A percentile compares a stretch with the other conserved stretches of the same genome.
Evolutionary conservation across 108 stramenopile genomes (phyloP).

Genomic region (Fistulifera solaris): DNA sequence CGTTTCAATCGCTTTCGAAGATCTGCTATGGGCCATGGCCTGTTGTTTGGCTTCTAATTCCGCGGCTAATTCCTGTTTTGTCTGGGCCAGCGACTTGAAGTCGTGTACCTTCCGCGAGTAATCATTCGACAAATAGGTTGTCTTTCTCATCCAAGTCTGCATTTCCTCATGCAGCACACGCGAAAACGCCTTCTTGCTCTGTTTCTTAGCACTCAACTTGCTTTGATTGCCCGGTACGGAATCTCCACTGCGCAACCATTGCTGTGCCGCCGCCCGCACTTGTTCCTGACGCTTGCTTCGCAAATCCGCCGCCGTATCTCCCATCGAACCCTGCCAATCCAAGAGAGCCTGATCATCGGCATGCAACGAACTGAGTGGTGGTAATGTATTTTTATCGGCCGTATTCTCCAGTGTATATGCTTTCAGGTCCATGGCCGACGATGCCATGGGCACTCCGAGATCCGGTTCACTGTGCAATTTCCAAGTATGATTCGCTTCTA

Average conservation of each 20-base stretch:
- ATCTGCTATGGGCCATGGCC: conserved; percentile 26
- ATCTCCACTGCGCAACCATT: conserved; percentile 42
- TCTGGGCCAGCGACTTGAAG: conserved; percentile 73
- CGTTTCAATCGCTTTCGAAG: conserved; percentile 24
- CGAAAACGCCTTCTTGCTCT: conserved; percentile 50
- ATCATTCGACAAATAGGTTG: conserved; percentile 81
- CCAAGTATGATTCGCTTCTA: conserved; percentile 71
- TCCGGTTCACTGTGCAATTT: conserved; percentile 64
- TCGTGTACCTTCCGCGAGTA: conserved; percentile 67
- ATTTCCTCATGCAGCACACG: conserved; percentile 71
- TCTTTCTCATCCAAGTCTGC: conserved; percentile 84
- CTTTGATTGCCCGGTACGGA: conserved; percentile 8
- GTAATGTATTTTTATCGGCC: background rate
- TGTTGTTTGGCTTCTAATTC: conserved; percentile 40
- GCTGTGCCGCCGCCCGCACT: conserved; percentile 56
- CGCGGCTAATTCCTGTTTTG: conserved; percentile 37
- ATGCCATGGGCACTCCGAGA: conserved; percentile 67
- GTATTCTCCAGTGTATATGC: conserved; percentile 32
- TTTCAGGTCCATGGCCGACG: conserved; percentile 71
- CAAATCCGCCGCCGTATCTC: conserved; percentile 65
- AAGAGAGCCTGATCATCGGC: conserved; percentile 66
- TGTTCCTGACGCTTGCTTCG: conserved; percentile 47
- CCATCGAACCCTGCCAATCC: conserved; percentile 70
- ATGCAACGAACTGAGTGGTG: conserved; percentile 21
- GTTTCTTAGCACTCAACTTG: background rate